Base-by-base conservation (phyloP, 345 rosid species). In the Ceriops decandra region DNA sequence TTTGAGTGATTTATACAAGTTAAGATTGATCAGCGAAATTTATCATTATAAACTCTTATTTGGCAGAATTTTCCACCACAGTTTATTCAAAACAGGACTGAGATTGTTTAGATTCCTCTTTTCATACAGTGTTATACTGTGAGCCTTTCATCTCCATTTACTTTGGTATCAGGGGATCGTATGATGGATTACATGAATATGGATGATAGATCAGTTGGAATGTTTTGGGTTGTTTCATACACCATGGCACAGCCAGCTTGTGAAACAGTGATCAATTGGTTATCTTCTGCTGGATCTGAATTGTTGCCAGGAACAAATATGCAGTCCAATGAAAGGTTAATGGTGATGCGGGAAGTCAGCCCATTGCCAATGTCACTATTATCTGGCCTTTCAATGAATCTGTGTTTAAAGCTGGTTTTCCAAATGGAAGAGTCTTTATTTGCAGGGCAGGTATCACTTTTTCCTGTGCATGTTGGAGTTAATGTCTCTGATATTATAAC, bases 221-320 rank as follows among this genome's bases (percentile, higher is more conserved):
- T 95, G 99, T 95, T 95, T 81, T 95, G 99, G 99, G 99, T 95
- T 70, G 95, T 91, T 42, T 88, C 98, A 64, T 87, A 90, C 76
- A 88, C 98, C 59, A 91, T 88, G 98, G 90, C 99, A 67, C 98
- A 95, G 62, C 96, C 96, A 53, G 99, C 93, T 54, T 85, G 85
- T 83, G 98, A 95, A 72, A 82, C 87, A 63, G 90, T 90, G 67
- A 82, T 90, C 73, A 83, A 54, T 65, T 95, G 99, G 99, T 80
- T 95, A 70, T 76, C 89, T 75, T 82, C 96, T 54, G 88, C 84
- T 75, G 97, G 99, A 77, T 65, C 85, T 75, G 99, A 95, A 76
- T 67, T 70, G 57, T 76, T 88, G 53, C 75, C 90, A 0, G 90
- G 87, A 63, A 47, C 89, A 57, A 88, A 82, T 82, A 38, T 87